Evolutionary conservation across 1,284 basidiomycete genomes (phyloP), one percentile per base, ranked within the genome.

Genomic region (Kwoniella shivajii): DNA sequence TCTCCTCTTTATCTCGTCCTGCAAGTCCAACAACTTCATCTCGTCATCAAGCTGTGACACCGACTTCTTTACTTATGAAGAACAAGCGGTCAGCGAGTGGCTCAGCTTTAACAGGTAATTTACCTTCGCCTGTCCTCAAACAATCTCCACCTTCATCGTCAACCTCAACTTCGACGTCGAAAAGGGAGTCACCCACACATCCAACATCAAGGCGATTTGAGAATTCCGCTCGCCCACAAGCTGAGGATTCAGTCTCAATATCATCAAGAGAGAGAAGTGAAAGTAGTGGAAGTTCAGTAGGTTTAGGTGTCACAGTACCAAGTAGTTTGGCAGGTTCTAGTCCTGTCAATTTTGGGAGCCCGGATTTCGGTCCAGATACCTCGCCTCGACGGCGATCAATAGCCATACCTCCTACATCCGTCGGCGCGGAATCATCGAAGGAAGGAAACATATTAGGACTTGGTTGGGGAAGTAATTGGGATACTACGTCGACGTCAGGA

Each of bases 291-390:
- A 58, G 62, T 33, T 57, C 55, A 16, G 38, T 43, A 14, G 60
- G 60, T 7, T 34, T 54, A 13, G 52, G 46, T 6, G 42, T 47
- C 9, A 42, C 54, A 10, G 33, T 41, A 4, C 51, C 60, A 26
- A 46, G 45, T 14, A 56, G 53, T 26, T 52, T 34, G 2, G 57
- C 63, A 2, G 65, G 65, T 1, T 63, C 63, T 2, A 69, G 67
- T 56, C 73, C 73, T 3, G 51, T 72, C 3, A 64, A 68, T 5
- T 73, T 72, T 39, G 72, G 70, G 0, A 69, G 67, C 27, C 70
- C 70, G 3, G 71, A 75, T 31, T 46, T 72, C 26, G 37, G 52
- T 13, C 64, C 59, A 5, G 61, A 62, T 6, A 59, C 60, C 2
- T 54, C 61, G 2, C 59, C 59, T 0, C 63, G 60, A 0, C 60